Evolutionary conservation across 768 basidiomycete species (phyloP).

Genomic region (Termitomyces sp.): DNA sequence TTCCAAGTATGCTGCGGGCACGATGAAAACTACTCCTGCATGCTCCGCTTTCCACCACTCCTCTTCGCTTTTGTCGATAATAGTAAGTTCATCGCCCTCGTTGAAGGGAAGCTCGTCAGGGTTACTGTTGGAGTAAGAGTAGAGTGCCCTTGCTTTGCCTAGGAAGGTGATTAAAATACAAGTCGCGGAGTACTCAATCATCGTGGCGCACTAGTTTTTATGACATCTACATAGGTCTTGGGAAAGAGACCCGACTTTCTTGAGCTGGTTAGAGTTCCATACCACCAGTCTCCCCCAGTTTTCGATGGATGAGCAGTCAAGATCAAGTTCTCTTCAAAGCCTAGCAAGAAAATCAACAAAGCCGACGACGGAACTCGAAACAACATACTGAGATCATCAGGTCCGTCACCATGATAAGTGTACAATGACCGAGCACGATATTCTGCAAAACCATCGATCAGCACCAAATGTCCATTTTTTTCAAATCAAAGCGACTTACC

Average conservation of each 20-base stretch:
- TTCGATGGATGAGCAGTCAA: conserved; percentile 84
- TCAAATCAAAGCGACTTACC: conserved; percentile 34
- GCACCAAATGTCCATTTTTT: not conserved
- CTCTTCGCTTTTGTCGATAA: conserved; percentile 78
- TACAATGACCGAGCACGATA: conserved; percentile 78
- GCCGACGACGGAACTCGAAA: not conserved
- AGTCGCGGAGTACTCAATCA: not conserved
- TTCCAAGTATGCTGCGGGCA: conserved; percentile 90
- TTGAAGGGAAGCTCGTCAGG: conserved; percentile 82
- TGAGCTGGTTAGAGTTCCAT: conserved; percentile 61
- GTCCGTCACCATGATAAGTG: conserved; percentile 78
- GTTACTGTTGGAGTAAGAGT: conserved; percentile 64
- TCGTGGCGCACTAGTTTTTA: conserved; percentile 54
- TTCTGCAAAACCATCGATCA: conserved; percentile 35
- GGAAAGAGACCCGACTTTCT: conserved; percentile 87
- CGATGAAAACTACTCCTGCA: conserved; percentile 80
- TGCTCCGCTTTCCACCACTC: conserved; percentile 98
- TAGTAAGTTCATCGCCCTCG: conserved; percentile 72
- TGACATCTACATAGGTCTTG: conserved; percentile 74
- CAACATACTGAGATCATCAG: conserved; percentile 80
- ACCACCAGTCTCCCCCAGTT: conserved; percentile 89
- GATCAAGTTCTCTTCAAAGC: conserved; percentile 76
- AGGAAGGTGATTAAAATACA: conserved; percentile 7
- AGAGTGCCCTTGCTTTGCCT: conserved; percentile 77
- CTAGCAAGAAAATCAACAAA: conserved; percentile 28